Conservation (phyloP, 2,329 filamentous ascomycete genomes). For the Fusarium neocosmosporiellum region DNA sequence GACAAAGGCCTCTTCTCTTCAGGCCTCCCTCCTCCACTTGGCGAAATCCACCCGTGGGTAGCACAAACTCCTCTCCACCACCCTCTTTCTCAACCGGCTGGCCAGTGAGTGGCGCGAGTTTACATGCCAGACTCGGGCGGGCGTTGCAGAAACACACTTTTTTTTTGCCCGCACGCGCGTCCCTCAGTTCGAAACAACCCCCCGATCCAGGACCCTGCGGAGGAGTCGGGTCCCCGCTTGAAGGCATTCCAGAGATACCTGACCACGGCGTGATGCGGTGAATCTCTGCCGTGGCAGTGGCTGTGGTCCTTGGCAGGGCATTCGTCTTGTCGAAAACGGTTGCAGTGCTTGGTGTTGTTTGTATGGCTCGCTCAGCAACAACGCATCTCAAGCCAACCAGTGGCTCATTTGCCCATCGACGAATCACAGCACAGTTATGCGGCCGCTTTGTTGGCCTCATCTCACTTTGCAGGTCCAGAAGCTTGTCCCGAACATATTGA, state of each 20-base stretch:
- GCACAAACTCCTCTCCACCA: conserved; percentile 10
- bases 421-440: conserved; percentile 21
- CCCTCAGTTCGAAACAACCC: conserved; percentile 33
- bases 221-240: conserved; percentile 16
- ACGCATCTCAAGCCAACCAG: background rate
- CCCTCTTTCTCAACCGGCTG: conserved; percentile 8
- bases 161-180: conserved; percentile 32
- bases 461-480: conserved; percentile 1
- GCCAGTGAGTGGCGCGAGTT: conserved; percentile 32
- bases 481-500: background rate
- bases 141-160: conserved; percentile 21
- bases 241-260: conserved; percentile 3
- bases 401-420: conserved; percentile 24
- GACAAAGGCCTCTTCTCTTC: conserved; percentile 1
- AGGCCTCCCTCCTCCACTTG: conserved; percentile 11
- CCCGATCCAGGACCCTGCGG: conserved; percentile 14
- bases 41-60: conserved; percentile 1
- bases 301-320: background rate
- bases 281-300: conserved; percentile 6
- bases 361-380: conserved; percentile 16
- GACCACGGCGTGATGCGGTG: conserved; percentile 5
- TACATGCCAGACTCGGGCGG: conserved; percentile 37
- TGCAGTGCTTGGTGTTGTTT: conserved; percentile 2
- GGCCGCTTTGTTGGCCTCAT: conserved; percentile 2
- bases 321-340: background rate